Percentiles rank a stretch among this genome's conserved stretches.
Conservation (phyloP, 768 basidiomycete species). For the Termitomyces sp. region DNA sequence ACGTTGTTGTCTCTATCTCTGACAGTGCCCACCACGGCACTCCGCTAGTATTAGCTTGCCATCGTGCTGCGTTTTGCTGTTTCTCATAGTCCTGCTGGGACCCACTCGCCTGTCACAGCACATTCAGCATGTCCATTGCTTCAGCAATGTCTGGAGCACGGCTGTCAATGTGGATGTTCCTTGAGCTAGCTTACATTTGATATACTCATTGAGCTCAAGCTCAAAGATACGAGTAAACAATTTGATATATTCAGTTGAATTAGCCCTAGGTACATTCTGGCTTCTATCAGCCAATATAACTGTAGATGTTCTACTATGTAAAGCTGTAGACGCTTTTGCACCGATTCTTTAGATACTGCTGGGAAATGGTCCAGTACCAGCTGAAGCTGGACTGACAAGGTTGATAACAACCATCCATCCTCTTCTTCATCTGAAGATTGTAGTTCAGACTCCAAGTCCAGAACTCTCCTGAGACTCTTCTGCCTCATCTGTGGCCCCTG, state of each 20-base stretch:
- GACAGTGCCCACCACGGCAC: neutral
- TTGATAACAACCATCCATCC: neutral
- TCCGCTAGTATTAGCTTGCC: neutral
- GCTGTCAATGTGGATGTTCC: neutral
- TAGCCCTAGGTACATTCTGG: too few relatives aligned
- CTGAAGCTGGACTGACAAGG: neutral
- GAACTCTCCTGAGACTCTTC: neutral
- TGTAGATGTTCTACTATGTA: too few relatives aligned
- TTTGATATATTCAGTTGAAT: neutral
- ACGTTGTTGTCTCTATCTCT: neutral
- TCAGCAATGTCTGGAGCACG: neutral
- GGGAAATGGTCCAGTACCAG: neutral
- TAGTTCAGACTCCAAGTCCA: neutral
- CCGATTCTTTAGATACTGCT: neutral
- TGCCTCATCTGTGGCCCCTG: neutral
- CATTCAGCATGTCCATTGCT: neutral
- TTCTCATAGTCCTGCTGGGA: neutral
- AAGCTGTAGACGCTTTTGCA: too few relatives aligned
- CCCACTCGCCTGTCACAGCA: too few relatives aligned
- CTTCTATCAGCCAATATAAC: too few relatives aligned
- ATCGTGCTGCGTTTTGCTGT: neutral
- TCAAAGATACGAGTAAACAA: too few relatives aligned
- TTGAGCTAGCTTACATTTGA: neutral
- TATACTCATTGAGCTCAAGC: neutral
- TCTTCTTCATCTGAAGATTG: too few relatives aligned